phyloP scores from a whole-genome alignment of 192 early-diverging fungal species.

The Gamsiella multidivaricata region DNA sequence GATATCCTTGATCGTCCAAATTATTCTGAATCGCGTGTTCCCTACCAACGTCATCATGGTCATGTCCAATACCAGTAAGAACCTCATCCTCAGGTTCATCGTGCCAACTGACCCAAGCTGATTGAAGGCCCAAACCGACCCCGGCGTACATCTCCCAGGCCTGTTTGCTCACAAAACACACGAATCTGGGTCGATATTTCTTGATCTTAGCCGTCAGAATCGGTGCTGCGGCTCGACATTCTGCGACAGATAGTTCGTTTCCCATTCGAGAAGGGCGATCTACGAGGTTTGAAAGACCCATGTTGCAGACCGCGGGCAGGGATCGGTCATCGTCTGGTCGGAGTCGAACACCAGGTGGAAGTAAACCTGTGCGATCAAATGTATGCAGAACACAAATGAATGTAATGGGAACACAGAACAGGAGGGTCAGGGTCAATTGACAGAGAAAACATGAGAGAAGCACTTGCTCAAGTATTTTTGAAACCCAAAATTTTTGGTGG shows the following conservation, averaged over 20 bases:
- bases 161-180: conserved; percentile 78
- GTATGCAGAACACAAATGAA: background rate
- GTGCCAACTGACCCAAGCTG: conserved; percentile 45
- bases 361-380: conserved; percentile 3
- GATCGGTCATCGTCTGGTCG: conserved; percentile 62
- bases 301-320: conserved; percentile 60
- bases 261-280: conserved; percentile 68
- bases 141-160: conserved; percentile 73
- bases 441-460: background rate
- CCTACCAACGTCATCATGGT: conserved; percentile 4
- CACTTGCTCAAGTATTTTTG: too few species aligned
- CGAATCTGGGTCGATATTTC: conserved; percentile 64
- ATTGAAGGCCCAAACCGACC: conserved; percentile 37
- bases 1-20: conserved; percentile 34
- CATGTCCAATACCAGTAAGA: background rate
- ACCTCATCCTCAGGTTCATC: conserved; percentile 25
- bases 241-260: conserved; percentile 65
- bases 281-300: conserved; percentile 76
- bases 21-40: conserved; percentile 31
- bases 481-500: background rate
- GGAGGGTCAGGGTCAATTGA: background rate
- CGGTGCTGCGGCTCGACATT: conserved; percentile 72
- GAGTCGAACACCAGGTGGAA: conserved; percentile 61
- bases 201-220: conserved; percentile 70
- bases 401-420: background rate